Evolutionary conservation across 805 yeast genomes (phyloP).

Genomic region (Teunomyces tritomae): DNA sequence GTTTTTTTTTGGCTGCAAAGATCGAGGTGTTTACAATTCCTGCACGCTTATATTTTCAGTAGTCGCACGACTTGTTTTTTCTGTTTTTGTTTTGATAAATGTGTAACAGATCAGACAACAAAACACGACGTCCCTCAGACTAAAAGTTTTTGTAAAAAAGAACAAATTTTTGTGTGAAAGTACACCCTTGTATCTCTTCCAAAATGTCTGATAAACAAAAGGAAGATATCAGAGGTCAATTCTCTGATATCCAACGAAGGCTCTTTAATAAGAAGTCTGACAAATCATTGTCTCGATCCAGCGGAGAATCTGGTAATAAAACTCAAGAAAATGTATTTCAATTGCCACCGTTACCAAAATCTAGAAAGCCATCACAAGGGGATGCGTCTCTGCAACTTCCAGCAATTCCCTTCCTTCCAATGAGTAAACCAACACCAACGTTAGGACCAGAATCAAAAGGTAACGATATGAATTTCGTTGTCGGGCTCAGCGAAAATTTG

Average conservation of each 20-base stretch:
- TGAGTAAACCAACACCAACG: conserved; percentile 25
- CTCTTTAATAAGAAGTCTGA: conserved; percentile 24
- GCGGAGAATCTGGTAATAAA: conserved; percentile 1
- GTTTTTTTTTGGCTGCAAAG: no score
- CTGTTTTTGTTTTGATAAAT: neutral
- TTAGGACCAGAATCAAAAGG: conserved; percentile 46
- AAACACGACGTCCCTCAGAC: neutral
- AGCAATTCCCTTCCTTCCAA: neutral
- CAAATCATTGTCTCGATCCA: conserved; percentile 8
- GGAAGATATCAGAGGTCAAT: conserved; percentile 27
- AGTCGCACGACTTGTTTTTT: conserved; percentile 2
- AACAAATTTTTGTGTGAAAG: neutral
- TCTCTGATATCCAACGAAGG: conserved; percentile 41
- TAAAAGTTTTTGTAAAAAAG: neutral
- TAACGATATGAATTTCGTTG: conserved; percentile 68
- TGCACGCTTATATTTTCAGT: neutral
- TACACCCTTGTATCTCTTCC: neutral
- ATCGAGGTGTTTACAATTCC: neutral
- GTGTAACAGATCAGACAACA: conserved; percentile 3
- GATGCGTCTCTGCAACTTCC: neutral
- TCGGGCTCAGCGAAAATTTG: conserved; percentile 70
- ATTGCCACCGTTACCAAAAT: conserved; percentile 10
- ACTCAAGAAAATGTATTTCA: conserved; percentile 16
- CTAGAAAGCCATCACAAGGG: neutral
- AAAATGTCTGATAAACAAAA: conserved; percentile 3